A percentile compares a stretch with the other conserved stretches of the same genome.
These are phyloP conservation scores for Wallacemonas rigidus DNA, from an alignment of 208 protist genomes.

Conservation along the genomic window DNA sequence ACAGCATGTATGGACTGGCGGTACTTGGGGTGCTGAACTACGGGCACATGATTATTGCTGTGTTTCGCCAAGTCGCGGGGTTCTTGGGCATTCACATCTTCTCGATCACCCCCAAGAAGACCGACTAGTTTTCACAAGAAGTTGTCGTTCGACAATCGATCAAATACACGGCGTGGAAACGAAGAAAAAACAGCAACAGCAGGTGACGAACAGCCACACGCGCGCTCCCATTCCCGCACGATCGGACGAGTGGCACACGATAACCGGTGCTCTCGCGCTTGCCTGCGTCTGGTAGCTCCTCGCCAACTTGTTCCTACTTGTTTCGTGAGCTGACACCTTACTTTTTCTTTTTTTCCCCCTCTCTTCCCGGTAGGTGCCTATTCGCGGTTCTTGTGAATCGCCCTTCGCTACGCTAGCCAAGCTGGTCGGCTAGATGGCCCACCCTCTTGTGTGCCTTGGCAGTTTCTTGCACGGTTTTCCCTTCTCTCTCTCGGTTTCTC, in stretches of 20 bases:
- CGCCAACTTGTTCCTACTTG: no score
- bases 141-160: no score
- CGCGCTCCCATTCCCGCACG: no score
- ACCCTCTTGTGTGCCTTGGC: no score
- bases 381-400: no score
- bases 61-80: conserved; percentile 56
- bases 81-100: conserved; percentile 68
- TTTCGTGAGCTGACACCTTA: background rate
- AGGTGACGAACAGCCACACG: background rate
- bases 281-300: no score
- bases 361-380: background rate
- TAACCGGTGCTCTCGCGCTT: no score
- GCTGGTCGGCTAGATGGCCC: no score
- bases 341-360: conserved; percentile 4
- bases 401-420: no score
- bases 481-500: no score
- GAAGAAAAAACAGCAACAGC: background rate
- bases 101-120: conserved; percentile 49
- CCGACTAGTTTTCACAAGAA: conserved; percentile 20
- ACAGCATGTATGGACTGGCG: conserved; percentile 37
- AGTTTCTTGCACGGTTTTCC: no score
- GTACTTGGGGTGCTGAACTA: conserved; percentile 59
- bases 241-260: no score
- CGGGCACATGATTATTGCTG: conserved; percentile 66
- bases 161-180: background rate